phyloP scores from a whole-genome alignment of 805 yeast species.

The Myxozyma neglecta region DNA sequence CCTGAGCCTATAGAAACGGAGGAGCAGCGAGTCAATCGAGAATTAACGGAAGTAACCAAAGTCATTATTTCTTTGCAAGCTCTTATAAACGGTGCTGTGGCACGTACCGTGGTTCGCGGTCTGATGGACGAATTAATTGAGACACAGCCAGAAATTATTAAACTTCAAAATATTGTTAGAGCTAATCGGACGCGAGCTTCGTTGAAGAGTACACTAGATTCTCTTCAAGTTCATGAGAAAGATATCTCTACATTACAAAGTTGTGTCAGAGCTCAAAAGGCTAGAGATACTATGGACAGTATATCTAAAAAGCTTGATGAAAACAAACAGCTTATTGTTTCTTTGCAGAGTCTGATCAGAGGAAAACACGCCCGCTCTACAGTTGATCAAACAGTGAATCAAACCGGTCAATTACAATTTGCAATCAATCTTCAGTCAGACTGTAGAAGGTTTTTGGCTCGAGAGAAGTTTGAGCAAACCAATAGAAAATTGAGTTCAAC shows the following conservation, averaged over 20 bases:
- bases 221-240: slow-evolving; percentile 8
- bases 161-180: slow-evolving; percentile 35
- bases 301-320: slow-evolving; percentile 37
- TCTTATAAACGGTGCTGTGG: slow-evolving; percentile 20
- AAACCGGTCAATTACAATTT: background rate
- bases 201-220: slow-evolving; percentile 34
- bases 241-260: slow-evolving; percentile 16
- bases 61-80: slow-evolving; percentile 23
- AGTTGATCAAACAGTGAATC: background rate
- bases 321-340: background rate
- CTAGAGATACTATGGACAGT: background rate
- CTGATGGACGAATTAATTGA: slow-evolving; percentile 5
- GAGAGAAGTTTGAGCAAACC: slow-evolving; percentile 33
- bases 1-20: slow-evolving; percentile 11
- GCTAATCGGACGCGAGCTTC: slow-evolving; percentile 19
- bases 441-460: slow-evolving; percentile 10
- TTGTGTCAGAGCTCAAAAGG: slow-evolving; percentile 34
- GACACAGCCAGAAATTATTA: background rate
- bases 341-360: background rate
- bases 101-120: slow-evolving; percentile 16
- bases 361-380: background rate
- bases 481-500: slow-evolving; percentile 38
- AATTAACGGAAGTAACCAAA: background rate
- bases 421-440: slow-evolving; percentile 15
- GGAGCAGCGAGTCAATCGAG: slow-evolving; percentile 10